These are phyloP conservation scores for Boletellus deceptivus DNA, from an alignment of 1,284 basidiomycete genomes.

Conservation along the genomic window DNA sequence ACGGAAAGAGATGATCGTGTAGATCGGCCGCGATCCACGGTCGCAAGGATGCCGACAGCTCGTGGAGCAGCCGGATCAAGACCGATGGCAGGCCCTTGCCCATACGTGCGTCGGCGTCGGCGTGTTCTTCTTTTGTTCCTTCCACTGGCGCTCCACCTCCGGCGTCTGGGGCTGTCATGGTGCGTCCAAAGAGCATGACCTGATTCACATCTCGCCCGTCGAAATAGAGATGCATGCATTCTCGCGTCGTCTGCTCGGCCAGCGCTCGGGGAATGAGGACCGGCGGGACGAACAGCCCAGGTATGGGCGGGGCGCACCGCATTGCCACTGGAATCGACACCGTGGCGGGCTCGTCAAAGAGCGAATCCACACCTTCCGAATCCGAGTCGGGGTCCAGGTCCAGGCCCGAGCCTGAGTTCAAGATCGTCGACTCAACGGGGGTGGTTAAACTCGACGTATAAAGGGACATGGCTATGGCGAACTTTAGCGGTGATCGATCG, in stretches of 20 bases:
- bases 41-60: constrained; percentile 46
- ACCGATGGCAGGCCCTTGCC: constrained; percentile 51
- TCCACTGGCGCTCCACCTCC: no score
- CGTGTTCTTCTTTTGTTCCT: constrained; percentile 16
- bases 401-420: background rate
- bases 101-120: constrained; percentile 15
- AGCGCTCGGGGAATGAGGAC: constrained; percentile 49
- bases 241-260: constrained; percentile 46
- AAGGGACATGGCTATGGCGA: constrained; percentile 14
- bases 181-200: constrained; percentile 74
- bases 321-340: constrained; percentile 16
- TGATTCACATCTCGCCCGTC: constrained; percentile 53
- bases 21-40: constrained; percentile 47
- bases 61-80: constrained; percentile 51
- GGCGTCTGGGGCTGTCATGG: constrained; percentile 16
- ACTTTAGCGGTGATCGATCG: background rate
- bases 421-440: background rate
- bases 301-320: constrained; percentile 50
- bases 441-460: constrained; percentile 1
- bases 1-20: constrained; percentile 55
- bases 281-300: constrained; percentile 58
- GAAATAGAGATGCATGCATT: constrained; percentile 63
- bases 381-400: constrained; percentile 5
- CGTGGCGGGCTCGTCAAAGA: constrained; percentile 39
- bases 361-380: constrained; percentile 37